phyloP scores from a whole-genome alignment of 2,329 filamentous ascomycete genomes.

The Calonectria leucothoes region DNA sequence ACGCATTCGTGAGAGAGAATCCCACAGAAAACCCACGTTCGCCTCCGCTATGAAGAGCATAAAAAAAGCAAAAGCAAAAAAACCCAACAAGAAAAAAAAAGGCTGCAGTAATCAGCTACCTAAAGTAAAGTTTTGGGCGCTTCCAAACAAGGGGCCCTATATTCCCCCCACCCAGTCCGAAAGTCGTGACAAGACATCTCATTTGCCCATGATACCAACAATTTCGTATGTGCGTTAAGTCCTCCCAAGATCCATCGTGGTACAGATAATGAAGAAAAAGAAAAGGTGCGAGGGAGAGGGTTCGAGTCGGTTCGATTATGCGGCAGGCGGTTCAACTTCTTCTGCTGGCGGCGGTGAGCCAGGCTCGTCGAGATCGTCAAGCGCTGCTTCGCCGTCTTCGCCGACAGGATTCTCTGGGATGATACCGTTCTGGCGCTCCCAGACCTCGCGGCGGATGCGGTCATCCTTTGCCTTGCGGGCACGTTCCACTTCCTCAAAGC shows the following conservation, averaged over 20 bases:
- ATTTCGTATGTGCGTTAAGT: constrained; percentile 20
- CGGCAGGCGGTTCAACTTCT: constrained; percentile 26
- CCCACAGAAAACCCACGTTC: constrained; percentile 41
- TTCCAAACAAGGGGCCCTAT: constrained; percentile 7
- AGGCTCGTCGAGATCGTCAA: constrained; percentile 33
- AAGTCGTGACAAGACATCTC: constrained; percentile 22
- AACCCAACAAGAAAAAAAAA: constrained; percentile 16
- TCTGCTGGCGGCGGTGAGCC: constrained; percentile 10
- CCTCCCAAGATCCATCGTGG: neutral
- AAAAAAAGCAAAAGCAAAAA: constrained; percentile 22
- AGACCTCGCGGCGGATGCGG: constrained; percentile 82
- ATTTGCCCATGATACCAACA: constrained; percentile 22
- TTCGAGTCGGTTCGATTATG: constrained; percentile 17
- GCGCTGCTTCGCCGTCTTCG: constrained; percentile 46
- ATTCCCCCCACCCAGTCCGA: constrained; percentile 18
- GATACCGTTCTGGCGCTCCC: constrained; percentile 73
- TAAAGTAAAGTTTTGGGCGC: neutral
- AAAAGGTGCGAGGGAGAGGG: neutral
- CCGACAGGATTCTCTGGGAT: constrained; percentile 57
- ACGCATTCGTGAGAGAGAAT: neutral
- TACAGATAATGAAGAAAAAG: neutral
- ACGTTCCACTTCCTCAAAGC: constrained; percentile 93
- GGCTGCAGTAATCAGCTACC: constrained; percentile 10
- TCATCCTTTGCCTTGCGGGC: constrained; percentile 88
- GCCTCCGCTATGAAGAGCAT: constrained; percentile 48